Evolutionary conservation across 331 rosid species (phyloP).

Genomic region (Pyracantha coccinea): DNA sequence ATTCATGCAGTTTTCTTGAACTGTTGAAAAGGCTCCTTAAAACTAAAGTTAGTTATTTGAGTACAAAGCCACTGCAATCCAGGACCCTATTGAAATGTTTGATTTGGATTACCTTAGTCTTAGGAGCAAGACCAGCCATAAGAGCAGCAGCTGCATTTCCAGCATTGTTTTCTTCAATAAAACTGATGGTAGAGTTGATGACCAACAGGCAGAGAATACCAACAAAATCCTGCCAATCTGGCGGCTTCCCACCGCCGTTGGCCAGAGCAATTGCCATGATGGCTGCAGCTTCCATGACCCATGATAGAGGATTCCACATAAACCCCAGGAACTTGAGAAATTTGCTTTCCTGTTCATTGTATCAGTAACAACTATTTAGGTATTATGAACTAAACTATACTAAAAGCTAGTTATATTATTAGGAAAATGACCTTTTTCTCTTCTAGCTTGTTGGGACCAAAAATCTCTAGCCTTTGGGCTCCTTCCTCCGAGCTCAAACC

Average conservation of each 20-base stretch:
- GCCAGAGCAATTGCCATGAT: conserved; percentile 96
- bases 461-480: conserved; percentile 73
- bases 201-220: conserved; percentile 78
- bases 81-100: not conserved
- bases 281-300: conserved; percentile 99
- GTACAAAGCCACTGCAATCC: not conserved
- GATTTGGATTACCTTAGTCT: conserved; percentile 59
- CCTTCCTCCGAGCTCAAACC: conserved; percentile 77
- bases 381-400: not conserved
- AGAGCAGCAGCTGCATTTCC: conserved; percentile 99
- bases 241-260: conserved; percentile 77
- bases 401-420: not conserved
- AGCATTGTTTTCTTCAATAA: conserved; percentile 97
- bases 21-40: not conserved
- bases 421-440: conserved; percentile 67
- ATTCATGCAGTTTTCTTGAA: not conserved
- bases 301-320: conserved; percentile 99
- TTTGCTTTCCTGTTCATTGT: conserved; percentile 76
- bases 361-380: not conserved
- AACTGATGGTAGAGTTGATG: conserved; percentile 97
- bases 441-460: conserved; percentile 99
- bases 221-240: conserved; percentile 97
- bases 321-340: conserved; percentile 93
- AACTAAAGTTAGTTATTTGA: not conserved
- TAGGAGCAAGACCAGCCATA: conserved; percentile 99